Conservation (phyloP, 352 stramenopile genomes). For the Nothophytophthora sp. region DNA sequence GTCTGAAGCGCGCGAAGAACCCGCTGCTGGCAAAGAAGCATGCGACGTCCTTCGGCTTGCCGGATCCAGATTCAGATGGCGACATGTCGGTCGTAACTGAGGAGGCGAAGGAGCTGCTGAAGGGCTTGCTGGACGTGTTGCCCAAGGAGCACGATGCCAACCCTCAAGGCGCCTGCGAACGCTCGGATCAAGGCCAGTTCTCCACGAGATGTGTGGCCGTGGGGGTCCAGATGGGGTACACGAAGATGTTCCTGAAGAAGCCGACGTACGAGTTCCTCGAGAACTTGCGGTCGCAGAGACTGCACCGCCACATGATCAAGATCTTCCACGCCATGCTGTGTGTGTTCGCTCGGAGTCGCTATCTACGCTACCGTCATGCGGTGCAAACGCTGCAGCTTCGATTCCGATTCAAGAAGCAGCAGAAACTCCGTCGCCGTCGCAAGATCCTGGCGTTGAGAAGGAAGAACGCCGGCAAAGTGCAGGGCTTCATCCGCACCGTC, state of each 20-base stretch:
- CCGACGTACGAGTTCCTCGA: conserved; percentile 92
- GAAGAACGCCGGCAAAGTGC: background rate
- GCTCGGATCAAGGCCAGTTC: conserved; percentile 72
- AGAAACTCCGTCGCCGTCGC: background rate
- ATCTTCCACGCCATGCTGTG: conserved; percentile 76
- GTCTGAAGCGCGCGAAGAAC: conserved; percentile 54
- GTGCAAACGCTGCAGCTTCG: conserved; percentile 55
- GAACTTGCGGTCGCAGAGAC: conserved; percentile 70
- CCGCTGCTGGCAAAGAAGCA: conserved; percentile 38
- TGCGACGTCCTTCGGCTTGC: conserved; percentile 42
- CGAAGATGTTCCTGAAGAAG: conserved; percentile 96
- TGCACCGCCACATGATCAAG: conserved; percentile 74
- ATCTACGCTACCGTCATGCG: conserved; percentile 55
- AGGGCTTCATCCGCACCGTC: conserved; percentile 1
- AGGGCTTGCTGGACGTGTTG: conserved; percentile 89
- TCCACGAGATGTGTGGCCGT: conserved; percentile 54
- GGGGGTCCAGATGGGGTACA: conserved; percentile 92
- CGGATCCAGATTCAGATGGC: conserved; percentile 47
- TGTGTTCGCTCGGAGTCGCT: conserved; percentile 53
- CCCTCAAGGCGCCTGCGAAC: conserved; percentile 68
- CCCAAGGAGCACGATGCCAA: conserved; percentile 87
- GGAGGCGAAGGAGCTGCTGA: conserved; percentile 79
- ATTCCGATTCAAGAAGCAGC: conserved; percentile 50
- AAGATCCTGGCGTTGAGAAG: conserved; percentile 13
- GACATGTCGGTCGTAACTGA: conserved; percentile 26